Evolutionary conservation across 148 eudicot genomes (phyloP).

Genomic region (Nyssa sinensis): DNA sequence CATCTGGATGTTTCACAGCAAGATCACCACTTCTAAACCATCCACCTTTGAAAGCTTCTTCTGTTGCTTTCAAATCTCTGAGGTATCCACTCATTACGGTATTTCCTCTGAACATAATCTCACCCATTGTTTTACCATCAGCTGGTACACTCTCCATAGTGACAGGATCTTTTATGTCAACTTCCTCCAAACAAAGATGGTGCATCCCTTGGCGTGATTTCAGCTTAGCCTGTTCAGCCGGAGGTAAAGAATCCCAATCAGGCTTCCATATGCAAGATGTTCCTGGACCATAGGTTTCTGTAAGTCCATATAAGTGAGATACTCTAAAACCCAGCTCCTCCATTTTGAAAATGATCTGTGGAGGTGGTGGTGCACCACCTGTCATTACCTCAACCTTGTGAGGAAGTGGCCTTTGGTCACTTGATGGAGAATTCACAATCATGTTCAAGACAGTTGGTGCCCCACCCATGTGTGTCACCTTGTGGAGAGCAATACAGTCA

Average conservation of each 20-base stretch:
- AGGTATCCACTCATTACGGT: conserved; percentile 51
- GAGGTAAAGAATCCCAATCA: conserved; percentile 37
- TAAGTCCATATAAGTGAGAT: conserved; percentile 42
- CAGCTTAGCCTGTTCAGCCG: conserved; percentile 23
- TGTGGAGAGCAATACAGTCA: conserved; percentile 22
- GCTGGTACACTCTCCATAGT: conserved; percentile 38
- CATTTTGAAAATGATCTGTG: conserved; percentile 32
- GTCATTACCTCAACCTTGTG: conserved; percentile 29
- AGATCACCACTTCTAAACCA: conserved; percentile 51
- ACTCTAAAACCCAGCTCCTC: conserved; percentile 42
- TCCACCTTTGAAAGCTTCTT: conserved; percentile 36
- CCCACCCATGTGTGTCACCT: conserved; percentile 31
- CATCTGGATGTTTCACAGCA: conserved; percentile 41
- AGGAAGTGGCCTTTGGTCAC: conserved; percentile 17
- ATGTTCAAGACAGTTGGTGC: conserved; percentile 31
- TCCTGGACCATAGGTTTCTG: conserved; percentile 42
- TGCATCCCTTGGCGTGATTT: conserved; percentile 44
- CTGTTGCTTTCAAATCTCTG: conserved; percentile 33
- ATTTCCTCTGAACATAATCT: conserved; percentile 46
- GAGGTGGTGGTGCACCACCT: conserved; percentile 30
- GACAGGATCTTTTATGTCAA: conserved; percentile 35
- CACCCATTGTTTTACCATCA: conserved; percentile 42
- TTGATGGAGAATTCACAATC: conserved; percentile 17
- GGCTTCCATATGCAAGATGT: conserved; percentile 38
- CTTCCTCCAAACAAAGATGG: conserved; percentile 36